Evolutionary conservation across 2,329 filamentous ascomycete species (phyloP).

Genomic region (Fusarium sp.): DNA sequence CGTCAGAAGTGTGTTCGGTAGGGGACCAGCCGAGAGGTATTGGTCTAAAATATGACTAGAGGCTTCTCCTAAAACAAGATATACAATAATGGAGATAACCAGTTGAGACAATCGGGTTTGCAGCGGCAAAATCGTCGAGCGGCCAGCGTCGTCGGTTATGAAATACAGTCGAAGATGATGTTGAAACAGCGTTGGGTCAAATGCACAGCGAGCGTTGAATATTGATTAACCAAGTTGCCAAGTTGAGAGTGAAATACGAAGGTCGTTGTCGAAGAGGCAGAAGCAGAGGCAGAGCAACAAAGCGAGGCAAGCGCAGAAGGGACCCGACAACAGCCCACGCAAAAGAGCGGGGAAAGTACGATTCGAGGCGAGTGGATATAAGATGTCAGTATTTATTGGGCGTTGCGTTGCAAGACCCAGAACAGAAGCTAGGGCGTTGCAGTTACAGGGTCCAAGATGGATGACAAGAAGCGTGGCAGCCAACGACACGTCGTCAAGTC

Average conservation of each 20-base stretch:
- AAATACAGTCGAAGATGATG: neutral
- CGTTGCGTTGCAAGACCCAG: conserved; percentile 8
- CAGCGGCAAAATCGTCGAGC: conserved; percentile 35
- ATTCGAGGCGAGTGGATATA: conserved; percentile 15
- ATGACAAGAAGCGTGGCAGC: conserved; percentile 39
- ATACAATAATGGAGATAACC: neutral
- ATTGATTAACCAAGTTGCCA: conserved; percentile 20
- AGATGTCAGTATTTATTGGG: conserved; percentile 12
- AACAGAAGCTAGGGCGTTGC: conserved; percentile 5
- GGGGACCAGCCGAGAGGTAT: neutral
- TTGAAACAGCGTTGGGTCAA: neutral
- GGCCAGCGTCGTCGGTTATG: conserved; percentile 37
- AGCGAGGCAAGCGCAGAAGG: conserved; percentile 33
- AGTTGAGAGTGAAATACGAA: conserved; percentile 22
- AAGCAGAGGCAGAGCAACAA: conserved; percentile 5
- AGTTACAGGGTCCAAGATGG: conserved; percentile 25
- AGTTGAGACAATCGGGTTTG: conserved; percentile 19
- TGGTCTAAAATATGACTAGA: neutral
- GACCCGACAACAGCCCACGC: conserved; percentile 33
- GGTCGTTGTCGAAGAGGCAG: conserved; percentile 27
- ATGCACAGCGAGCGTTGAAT: conserved; percentile 25
- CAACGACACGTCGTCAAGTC: conserved; percentile 42
- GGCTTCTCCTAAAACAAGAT: neutral
- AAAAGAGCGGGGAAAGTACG: conserved; percentile 38
- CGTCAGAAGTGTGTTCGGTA: neutral